These are phyloP conservation scores for Coemansia umbellata DNA, from an alignment of 192 early-diverging fungal genomes.

Conservation along the genomic window DNA sequence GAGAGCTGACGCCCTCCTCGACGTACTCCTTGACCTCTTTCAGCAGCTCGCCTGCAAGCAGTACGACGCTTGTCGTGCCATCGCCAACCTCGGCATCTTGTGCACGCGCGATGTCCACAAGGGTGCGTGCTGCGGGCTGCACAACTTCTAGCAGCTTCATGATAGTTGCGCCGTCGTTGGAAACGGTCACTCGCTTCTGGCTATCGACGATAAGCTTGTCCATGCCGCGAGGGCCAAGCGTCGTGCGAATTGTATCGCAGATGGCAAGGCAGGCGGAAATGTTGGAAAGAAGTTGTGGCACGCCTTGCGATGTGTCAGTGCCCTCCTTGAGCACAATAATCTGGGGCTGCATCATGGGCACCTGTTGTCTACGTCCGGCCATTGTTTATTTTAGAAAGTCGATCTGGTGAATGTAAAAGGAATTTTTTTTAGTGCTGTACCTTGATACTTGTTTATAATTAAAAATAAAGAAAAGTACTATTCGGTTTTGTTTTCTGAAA, in stretches of 20 bases:
- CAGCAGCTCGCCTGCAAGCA: slow-evolving; percentile 94
- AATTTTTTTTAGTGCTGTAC: too few species aligned
- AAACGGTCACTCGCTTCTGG: slow-evolving; percentile 90
- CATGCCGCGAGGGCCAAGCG: slow-evolving; percentile 97
- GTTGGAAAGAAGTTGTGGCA: slow-evolving; percentile 95
- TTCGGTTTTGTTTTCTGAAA: too few species aligned
- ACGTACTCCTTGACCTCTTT: slow-evolving; percentile 91
- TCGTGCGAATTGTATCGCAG: slow-evolving; percentile 93
- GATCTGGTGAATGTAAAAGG: too few species aligned
- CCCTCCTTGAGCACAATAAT: slow-evolving; percentile 99
- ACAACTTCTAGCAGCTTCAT: slow-evolving; percentile 97
- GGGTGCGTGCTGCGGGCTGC: slow-evolving; percentile 95
- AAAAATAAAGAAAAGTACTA: too few species aligned
- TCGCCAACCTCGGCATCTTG: slow-evolving; percentile 99
- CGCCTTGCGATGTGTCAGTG: slow-evolving; percentile 97
- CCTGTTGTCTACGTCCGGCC: slow-evolving; percentile 38
- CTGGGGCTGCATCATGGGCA: slow-evolving; percentile 83
- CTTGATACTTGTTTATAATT: too few species aligned
- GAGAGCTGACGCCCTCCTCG: slow-evolving; percentile 93
- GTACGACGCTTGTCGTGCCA: slow-evolving; percentile 95
- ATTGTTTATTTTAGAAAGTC: slow-evolving; percentile 26
- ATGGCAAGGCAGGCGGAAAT: slow-evolving; percentile 93
- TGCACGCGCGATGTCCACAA: slow-evolving; percentile 96
- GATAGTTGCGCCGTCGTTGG: slow-evolving; percentile 99
- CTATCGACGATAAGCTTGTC: slow-evolving; percentile 98